Percentiles rank a stretch among this genome's conserved stretches.
phyloP scores from a whole-genome alignment of 306 rosid species.

The Mucuna pruriens region DNA sequence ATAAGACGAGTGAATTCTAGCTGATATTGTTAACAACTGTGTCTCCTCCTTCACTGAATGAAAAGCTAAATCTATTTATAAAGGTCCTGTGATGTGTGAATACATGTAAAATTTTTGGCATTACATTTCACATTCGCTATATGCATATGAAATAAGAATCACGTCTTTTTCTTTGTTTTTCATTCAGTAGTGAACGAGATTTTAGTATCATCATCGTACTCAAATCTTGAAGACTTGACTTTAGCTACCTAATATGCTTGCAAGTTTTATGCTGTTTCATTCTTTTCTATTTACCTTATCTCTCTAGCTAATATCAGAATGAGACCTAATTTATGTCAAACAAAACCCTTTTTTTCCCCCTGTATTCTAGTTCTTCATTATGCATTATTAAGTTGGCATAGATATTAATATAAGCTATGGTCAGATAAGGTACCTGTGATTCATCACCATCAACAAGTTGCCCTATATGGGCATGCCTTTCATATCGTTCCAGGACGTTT shows the following conservation, averaged over 20 bases:
- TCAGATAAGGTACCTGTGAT: slow-evolving; percentile 49
- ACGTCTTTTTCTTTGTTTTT: too few species aligned
- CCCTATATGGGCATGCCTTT: slow-evolving; percentile 50
- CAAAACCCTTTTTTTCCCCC: too few species aligned
- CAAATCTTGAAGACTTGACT: too few species aligned
- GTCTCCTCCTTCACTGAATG: neutral
- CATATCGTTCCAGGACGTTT: slow-evolving; percentile 63
- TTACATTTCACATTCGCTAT: too few species aligned
- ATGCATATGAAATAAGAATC: too few species aligned
- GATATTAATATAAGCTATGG: neutral
- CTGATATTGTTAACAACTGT: neutral
- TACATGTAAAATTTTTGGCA: too few species aligned
- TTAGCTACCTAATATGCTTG: too few species aligned
- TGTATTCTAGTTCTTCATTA: too few species aligned
- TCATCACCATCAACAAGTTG: slow-evolving; percentile 39
- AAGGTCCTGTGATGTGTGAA: too few species aligned
- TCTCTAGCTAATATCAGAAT: neutral
- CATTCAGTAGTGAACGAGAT: too few species aligned
- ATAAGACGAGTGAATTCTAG: neutral
- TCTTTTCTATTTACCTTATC: neutral
- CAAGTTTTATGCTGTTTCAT: neutral
- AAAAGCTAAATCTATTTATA: neutral
- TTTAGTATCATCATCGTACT: too few species aligned
- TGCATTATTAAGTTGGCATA: neutral
- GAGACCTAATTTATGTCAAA: neutral